Evolutionary conservation across 768 basidiomycete species (phyloP).

Genomic region (Panellus pusillus): DNA sequence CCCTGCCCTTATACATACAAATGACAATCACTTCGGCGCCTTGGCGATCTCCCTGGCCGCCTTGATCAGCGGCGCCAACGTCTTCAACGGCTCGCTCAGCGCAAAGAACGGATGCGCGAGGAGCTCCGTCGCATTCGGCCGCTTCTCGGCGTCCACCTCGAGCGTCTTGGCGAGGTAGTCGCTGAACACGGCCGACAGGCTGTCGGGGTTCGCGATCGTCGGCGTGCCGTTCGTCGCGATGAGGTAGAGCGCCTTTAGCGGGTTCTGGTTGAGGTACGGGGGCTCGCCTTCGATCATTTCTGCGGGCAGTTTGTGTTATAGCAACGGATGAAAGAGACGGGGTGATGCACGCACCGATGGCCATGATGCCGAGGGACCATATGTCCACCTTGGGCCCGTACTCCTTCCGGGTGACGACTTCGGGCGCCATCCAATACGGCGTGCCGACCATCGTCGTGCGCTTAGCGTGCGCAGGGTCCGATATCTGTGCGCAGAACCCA

Average conservation of each 20-base stretch:
- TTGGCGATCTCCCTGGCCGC: not conserved
- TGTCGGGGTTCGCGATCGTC: conserved; percentile 87
- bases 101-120: conserved; percentile 85
- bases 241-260: conserved; percentile 93
- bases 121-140: conserved; percentile 33
- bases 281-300: conserved; percentile 99
- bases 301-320: conserved; percentile 29
- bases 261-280: conserved; percentile 95
- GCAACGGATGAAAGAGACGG: conserved; percentile 4
- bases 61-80: conserved; percentile 70
- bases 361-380: conserved; percentile 96
- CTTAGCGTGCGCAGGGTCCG: conserved; percentile 85
- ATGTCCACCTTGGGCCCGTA: conserved; percentile 99
- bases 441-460: conserved; percentile 98
- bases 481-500: conserved; percentile 98
- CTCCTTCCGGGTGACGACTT: conserved; percentile 96
- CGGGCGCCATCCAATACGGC: conserved; percentile 99
- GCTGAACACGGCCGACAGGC: conserved; percentile 71
- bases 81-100: conserved; percentile 81
- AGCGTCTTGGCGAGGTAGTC: conserved; percentile 88
- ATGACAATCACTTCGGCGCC: not conserved
- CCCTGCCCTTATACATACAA: too few species aligned
- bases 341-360: conserved; percentile 66
- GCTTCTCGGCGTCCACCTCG: conserved; percentile 93
- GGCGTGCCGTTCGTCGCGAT: conserved; percentile 99